Conservation (phyloP, 2,329 filamentous ascomycete genomes). For the Fusarium sp. region DNA sequence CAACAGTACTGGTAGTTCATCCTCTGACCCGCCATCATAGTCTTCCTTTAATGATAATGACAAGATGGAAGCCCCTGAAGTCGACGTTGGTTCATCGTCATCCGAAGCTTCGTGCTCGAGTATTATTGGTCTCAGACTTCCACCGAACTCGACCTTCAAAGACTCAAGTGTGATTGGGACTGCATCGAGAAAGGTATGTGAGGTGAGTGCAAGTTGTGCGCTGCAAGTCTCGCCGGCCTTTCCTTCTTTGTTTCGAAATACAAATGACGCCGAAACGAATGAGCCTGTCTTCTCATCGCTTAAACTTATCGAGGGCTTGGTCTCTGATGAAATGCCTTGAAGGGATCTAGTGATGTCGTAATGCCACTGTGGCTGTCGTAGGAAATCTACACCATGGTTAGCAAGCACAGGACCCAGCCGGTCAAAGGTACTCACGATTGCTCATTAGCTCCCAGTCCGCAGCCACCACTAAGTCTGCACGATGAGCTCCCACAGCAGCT, state of each 20-base stretch:
- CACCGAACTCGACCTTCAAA: slow-evolving; percentile 69
- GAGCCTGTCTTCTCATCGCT: slow-evolving; percentile 67
- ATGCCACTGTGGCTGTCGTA: slow-evolving; percentile 68
- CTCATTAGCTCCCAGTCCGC: slow-evolving; percentile 77
- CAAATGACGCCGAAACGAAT: slow-evolving; percentile 69
- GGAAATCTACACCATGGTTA: slow-evolving; percentile 62
- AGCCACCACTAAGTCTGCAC: slow-evolving; percentile 70
- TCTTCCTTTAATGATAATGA: slow-evolving; percentile 53
- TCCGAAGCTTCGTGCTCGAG: slow-evolving; percentile 60
- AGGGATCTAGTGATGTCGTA: slow-evolving; percentile 73
- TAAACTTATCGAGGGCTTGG: slow-evolving; percentile 66
- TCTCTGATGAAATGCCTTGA: slow-evolving; percentile 61
- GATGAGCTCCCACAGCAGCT: slow-evolving; percentile 67
- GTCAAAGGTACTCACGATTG: slow-evolving; percentile 61
- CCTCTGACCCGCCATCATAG: slow-evolving; percentile 45
- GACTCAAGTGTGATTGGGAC: slow-evolving; percentile 66
- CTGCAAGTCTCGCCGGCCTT: slow-evolving; percentile 72
- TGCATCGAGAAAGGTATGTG: slow-evolving; percentile 68
- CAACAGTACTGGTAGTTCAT: slow-evolving; percentile 58
- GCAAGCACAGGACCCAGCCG: not conserved
- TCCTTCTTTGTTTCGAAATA: slow-evolving; percentile 71
- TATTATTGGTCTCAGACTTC: slow-evolving; percentile 69
- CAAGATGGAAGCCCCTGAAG: slow-evolving; percentile 39
- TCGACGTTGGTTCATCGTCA: slow-evolving; percentile 6
- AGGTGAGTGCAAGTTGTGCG: slow-evolving; percentile 72